phyloP scores from a whole-genome alignment of 805 yeast species.

The Wickerhamomyces subpelliculosus region DNA sequence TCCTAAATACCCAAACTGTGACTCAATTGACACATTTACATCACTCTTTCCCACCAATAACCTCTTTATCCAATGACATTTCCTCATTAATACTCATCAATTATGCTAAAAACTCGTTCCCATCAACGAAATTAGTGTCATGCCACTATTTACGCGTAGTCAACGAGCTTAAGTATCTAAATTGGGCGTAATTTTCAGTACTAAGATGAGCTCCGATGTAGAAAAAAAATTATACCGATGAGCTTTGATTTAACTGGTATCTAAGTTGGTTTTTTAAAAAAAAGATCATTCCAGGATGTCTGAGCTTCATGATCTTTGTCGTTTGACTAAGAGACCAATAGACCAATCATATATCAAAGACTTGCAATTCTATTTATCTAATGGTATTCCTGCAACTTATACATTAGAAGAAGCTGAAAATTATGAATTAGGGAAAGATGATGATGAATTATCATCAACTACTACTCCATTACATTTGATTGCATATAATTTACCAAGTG shows the following conservation, averaged over 20 bases:
- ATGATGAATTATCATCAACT: constrained; percentile 36
- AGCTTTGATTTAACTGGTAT: background rate
- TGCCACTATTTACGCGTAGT: no score
- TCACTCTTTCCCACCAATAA: no score
- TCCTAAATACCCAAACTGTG: no score
- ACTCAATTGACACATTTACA: no score
- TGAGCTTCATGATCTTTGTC: constrained; percentile 64
- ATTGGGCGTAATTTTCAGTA: no score
- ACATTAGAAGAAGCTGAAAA: constrained; percentile 71
- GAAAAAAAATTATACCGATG: background rate
- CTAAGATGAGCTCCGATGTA: no score
- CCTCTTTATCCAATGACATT: background rate
- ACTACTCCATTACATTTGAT: constrained; percentile 79
- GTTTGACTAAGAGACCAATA: constrained; percentile 45
- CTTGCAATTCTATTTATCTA: constrained; percentile 40
- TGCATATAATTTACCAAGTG: constrained; percentile 42
- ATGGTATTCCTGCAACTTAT: constrained; percentile 78
- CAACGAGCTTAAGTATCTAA: no score
- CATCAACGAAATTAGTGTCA: background rate
- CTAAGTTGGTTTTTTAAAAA: no score
- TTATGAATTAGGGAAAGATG: constrained; percentile 36
- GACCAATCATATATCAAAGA: constrained; percentile 32
- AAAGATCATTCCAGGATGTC: constrained; percentile 38
- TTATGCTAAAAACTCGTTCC: background rate
- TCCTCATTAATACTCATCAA: background rate